Evolutionary conservation across 2,329 filamentous ascomycete species (phyloP).

Genomic region (Cadophora gregata): DNA sequence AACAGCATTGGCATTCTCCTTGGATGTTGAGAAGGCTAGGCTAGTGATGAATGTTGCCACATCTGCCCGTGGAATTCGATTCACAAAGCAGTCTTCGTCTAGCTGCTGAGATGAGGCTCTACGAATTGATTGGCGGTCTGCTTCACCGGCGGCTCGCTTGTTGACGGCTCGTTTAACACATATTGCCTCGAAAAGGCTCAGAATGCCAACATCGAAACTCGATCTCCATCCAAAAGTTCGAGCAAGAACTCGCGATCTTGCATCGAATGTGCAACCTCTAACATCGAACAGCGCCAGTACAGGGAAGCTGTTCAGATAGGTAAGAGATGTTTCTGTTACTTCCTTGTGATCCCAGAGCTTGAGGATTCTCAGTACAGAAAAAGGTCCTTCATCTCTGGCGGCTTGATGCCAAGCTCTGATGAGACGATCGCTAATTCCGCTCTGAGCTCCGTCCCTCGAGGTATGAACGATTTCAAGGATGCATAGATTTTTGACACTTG

Average conservation of each 20-base stretch:
- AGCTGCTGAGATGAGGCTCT: slow-evolving; percentile 28
- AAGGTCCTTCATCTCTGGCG: slow-evolving; percentile 38
- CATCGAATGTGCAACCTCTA: slow-evolving; percentile 35
- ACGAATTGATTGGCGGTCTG: slow-evolving; percentile 15
- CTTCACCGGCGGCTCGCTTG: slow-evolving; percentile 24
- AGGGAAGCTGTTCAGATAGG: slow-evolving; percentile 42
- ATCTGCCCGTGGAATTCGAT: slow-evolving; percentile 30
- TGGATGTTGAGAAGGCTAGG: slow-evolving; percentile 1
- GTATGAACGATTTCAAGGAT: slow-evolving; percentile 41
- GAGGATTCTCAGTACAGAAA: slow-evolving; percentile 43
- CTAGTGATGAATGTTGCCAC: slow-evolving; percentile 29
- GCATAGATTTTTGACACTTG: slow-evolving; percentile 42
- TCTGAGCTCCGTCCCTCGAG: slow-evolving; percentile 1
- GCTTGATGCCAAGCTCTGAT: slow-evolving; percentile 43
- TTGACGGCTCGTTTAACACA: slow-evolving; percentile 33
- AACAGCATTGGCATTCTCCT: background rate
- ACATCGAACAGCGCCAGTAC: slow-evolving; percentile 43
- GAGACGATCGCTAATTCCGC: slow-evolving; percentile 38
- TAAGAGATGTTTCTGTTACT: slow-evolving; percentile 40
- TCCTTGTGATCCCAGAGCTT: slow-evolving; percentile 41
- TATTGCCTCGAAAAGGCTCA: slow-evolving; percentile 34
- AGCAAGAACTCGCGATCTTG: slow-evolving; percentile 19
- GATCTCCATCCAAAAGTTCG: slow-evolving; percentile 37
- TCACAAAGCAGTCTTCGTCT: slow-evolving; percentile 29
- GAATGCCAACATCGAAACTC: slow-evolving; percentile 25